Base-by-base conservation (phyloP, 768 basidiomycete genomes). In the Pisolithus microcarpus region DNA sequence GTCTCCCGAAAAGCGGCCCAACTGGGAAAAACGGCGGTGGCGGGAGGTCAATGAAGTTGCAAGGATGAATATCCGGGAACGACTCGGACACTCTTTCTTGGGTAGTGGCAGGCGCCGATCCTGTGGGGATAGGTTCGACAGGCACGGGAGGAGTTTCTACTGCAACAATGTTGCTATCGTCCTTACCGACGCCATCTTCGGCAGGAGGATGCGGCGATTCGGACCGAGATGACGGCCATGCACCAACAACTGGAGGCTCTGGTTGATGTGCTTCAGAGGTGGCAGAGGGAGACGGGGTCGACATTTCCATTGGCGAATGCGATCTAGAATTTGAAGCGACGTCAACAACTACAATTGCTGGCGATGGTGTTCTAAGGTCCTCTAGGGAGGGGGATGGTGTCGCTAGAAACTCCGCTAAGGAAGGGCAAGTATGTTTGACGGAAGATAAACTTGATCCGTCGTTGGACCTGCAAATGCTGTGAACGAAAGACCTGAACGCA, bases 261-360 rank as follows among this genome's bases (percentile, higher is more conserved):
- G 55, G 26, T 15, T 58, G 52, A 28, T 57, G 58, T 7, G n/a
- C 53, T 44, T 56, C 61, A 31, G 58, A 31, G 31, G 52, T 51
- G 9, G 54, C 48, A 10, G 64, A 56, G 15, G 70, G 65, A 1
- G 71, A 67, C 3, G 75, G 72, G 21, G 71, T 75, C 11, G 68
- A 69, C 4, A 78, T 63, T 18, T 76, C 75, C 71, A 79, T 77
- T 0, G 77, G 75, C 6, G 78, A 76, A 40, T 66, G 67, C 23
- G 75, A 75, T 38, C 70, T 68, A 1, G 72, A 73, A 30, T 54
- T 54, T 36, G 61, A 43, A 30, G 50, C 55, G 23, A 58, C 48
- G 11, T 59, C 55, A n/a, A 48, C 38, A 49, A 52, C 16, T 38
- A 55, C 49, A 38, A 61, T 10, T 49, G 47, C 36, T 24, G 67